Evolutionary conservation across 192 early-diverging fungal genomes (phyloP).

Genomic region (Coemansia sp.): DNA sequence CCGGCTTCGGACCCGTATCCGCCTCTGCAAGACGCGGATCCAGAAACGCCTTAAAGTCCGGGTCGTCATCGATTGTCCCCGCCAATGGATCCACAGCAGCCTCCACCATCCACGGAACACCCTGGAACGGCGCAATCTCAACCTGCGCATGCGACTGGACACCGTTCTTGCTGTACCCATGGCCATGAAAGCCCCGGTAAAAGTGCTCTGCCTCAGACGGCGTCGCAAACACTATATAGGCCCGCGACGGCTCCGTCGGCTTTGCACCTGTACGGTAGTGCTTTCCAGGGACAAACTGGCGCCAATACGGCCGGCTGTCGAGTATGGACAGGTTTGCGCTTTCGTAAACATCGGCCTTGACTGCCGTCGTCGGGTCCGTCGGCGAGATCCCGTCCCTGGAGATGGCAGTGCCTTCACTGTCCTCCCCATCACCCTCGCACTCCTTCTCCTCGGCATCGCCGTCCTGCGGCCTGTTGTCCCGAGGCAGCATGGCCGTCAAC

Average conservation of each 20-base stretch:
- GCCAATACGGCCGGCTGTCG: slow-evolving; percentile 40
- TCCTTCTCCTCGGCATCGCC: too few relatives aligned
- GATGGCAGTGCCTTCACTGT: not conserved
- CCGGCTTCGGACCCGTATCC: not conserved
- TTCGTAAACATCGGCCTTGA: slow-evolving; percentile 11
- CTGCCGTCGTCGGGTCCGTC: slow-evolving; percentile 6
- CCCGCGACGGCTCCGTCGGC: slow-evolving; percentile 21
- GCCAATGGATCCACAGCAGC: slow-evolving; percentile 7
- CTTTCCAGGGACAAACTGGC: slow-evolving; percentile 29
- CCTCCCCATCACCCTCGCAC: not conserved
- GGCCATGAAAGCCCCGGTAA: slow-evolving; percentile 32
- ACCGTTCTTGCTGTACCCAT: slow-evolving; percentile 31
- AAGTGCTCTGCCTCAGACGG: slow-evolving; percentile 28
- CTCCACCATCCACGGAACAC: not conserved
- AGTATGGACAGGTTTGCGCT: slow-evolving; percentile 17
- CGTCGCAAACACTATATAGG: slow-evolving; percentile 37
- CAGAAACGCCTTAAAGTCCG: slow-evolving; percentile 30
- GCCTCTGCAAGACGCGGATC: not conserved
- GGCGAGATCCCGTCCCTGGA: not conserved
- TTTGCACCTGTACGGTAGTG: slow-evolving; percentile 25
- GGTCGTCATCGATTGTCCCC: slow-evolving; percentile 24
- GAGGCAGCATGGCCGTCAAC: not conserved
- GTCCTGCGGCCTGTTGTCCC: not conserved
- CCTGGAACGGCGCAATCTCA: slow-evolving; percentile 31
- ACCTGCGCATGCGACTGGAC: slow-evolving; percentile 13